Evolutionary conservation across 805 yeast genomes (phyloP).

Genomic region (Clavispora santaluciae): DNA sequence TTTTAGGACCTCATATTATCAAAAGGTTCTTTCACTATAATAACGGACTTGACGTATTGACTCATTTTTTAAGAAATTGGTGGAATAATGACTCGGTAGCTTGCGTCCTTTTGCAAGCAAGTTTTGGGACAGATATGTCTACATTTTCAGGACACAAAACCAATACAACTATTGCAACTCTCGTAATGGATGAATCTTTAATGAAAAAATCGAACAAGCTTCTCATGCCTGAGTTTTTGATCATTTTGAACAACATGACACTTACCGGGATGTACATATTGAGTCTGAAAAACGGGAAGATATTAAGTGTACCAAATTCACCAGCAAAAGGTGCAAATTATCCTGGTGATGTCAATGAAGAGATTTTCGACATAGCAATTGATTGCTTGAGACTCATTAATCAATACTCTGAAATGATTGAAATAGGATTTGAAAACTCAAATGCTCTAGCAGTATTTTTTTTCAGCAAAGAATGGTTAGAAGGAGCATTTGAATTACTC

Average conservation of each 20-base stretch:
- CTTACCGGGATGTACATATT: conserved; percentile 28
- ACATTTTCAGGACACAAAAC: background rate
- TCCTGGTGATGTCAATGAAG: conserved; percentile 3
- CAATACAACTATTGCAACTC: conserved; percentile 1
- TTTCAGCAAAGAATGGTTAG: conserved; percentile 30
- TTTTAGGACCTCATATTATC: conserved; percentile 43
- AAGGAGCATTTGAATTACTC: conserved; percentile 34
- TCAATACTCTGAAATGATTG: conserved; percentile 27
- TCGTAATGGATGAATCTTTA: conserved; percentile 2
- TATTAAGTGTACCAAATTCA: conserved; percentile 31
- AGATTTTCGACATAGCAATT: conserved; percentile 21
- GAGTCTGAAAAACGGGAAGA: conserved; percentile 26
- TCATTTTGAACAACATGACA: conserved; percentile 26
- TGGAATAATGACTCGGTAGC: conserved; percentile 46
- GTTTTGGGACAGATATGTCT: conserved; percentile 31
- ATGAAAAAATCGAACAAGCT: conserved; percentile 1
- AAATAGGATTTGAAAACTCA: conserved; percentile 23
- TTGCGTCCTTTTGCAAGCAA: conserved; percentile 38
- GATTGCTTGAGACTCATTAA: conserved; percentile 34
- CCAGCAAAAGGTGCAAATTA: conserved; percentile 15
- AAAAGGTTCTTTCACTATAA: conserved; percentile 44
- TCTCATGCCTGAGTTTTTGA: conserved; percentile 45
- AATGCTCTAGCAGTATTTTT: conserved; percentile 21
- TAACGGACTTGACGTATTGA: conserved; percentile 47
- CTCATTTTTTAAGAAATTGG: conserved; percentile 41